Base-by-base conservation (phyloP, 1,139 yeast species). In the Blastobotrys raffinosifermentans region DNA sequence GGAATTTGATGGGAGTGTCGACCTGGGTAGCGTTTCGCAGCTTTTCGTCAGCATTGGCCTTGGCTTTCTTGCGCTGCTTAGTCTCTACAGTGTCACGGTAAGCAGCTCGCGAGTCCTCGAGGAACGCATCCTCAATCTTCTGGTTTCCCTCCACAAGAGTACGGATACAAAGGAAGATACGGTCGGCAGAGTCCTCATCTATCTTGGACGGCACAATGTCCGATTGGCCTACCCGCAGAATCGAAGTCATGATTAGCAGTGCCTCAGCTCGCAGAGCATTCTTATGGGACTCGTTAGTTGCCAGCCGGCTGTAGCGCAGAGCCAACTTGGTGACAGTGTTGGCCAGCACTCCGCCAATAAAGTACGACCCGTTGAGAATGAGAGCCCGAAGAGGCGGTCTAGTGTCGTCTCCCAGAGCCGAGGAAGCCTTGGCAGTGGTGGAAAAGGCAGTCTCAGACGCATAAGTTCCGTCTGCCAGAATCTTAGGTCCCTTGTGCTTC, bases 391-490 rank as follows among this genome's bases (percentile, higher is more conserved):
- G 67, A 37, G 94, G 86, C 26, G 93, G 87, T 26, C 69, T 62
- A 37, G 52, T 52, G 26, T 61, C 62, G 19, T 50, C 51, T 13
- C 61, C 65, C n/a, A 54, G 44, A 9, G 58, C 60, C 19, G 53
- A 55, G 9, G 54, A 51, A n/a, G 50, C 50, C 10, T 38, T 48
- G 34, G 34, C 53, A 19, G 56, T 55, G 10, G 73, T 66, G 4
- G 84, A 77, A 43, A 86, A 70, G 0, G 97, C 96, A 51, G 79
- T 80, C 63, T 93, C 98, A 21, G 96, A 83, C 20, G 98, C 98
- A 64, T 93, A 93, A 1, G 99, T 93, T 51, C 99, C 99, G 64
- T 93, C 99, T 15, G 98, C 96, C 47, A 91, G 73, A 40, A 93
- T 81, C 45, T 82, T 79, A 21, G 97, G 96, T 35, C 85, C 86